Base-by-base conservation (phyloP, 2,329 filamentous ascomycete genomes). In the Thielaviopsis euricoi region DNA sequence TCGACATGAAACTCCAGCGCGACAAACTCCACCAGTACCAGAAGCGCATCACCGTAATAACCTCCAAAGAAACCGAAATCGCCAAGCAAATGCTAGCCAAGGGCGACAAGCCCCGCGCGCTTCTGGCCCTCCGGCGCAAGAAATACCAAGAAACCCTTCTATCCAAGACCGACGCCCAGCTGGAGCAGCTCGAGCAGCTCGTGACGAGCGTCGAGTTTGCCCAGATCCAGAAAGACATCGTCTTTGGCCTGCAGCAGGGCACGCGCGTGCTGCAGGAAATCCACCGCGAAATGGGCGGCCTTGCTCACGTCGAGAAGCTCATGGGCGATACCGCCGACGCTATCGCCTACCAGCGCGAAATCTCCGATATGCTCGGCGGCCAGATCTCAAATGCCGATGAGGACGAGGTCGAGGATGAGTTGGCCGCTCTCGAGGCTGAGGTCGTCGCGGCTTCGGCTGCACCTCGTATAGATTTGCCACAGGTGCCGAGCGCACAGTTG, bases 21-120 rank as follows among this genome's bases (percentile, higher is more conserved):
- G 93, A 98, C 76, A 94, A 89, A 71, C 84, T 98, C 3, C 90
- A 94, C 67, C 89, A 95, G 70, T 97, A 97, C 74, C 91, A 96
- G 71, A 86, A 86, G 66, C 86, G 87, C 66, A 93, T 98, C 67
- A 85, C 83, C 40, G 77, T 87, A 55, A 81, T 98, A 43, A 96
- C 91, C 6, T 80, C 85, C 67, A 86, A 86, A 63, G 91, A 98
- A 73, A 95, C 86, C 53, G 85, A 83, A 52, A 86, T 95, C 59
- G 91, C 93, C 22, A 83, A 81, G 64, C 79, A 88, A 73, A 90
- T 94, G 73, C 78, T 97, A 21, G 82, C 83, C 19, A 78, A 81
- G 61, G 85, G 86, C 66, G 87, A 96, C 73, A 90, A 89, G 71
- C 74, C 79, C 64, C 83, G 83, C 62, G 93, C 93, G 0, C 79